Percentiles rank a stretch among this genome's conserved stretches.
Conservation (phyloP, 306 rosid species). For the Sphenostylis stenocarpa region DNA sequence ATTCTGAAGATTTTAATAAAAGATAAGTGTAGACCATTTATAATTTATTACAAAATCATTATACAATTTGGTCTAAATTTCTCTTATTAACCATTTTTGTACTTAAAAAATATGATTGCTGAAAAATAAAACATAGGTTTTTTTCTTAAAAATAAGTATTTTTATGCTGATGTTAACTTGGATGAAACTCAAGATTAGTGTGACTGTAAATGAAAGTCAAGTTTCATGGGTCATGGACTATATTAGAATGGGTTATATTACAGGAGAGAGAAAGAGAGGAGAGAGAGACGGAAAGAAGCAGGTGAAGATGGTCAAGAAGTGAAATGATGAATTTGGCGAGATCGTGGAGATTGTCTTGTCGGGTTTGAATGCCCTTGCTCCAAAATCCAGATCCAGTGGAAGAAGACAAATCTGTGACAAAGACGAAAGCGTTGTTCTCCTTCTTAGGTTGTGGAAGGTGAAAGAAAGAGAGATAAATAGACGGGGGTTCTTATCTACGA, state of each 20-base stretch:
- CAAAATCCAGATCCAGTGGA: background rate
- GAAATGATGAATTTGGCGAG: constrained; percentile 34
- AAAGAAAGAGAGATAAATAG: background rate
- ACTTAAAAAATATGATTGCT: background rate
- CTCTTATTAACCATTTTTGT: background rate
- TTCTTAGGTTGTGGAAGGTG: background rate
- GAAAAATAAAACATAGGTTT: background rate
- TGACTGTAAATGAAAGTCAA: background rate
- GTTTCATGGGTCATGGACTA: background rate
- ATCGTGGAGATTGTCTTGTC: constrained; percentile 12
- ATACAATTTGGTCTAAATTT: background rate
- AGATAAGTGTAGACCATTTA: background rate
- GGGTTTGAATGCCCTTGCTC: background rate
- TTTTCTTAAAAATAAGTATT: background rate
- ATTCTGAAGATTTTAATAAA: too few species aligned
- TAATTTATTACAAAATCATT: too few species aligned
- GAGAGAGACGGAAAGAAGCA: background rate
- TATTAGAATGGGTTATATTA: background rate
- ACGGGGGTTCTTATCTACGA: background rate
- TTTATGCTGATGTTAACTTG: background rate
- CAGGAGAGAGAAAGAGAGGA: background rate
- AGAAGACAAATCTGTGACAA: constrained; percentile 34
- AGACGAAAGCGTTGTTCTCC: constrained; percentile 3
- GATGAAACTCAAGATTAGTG: background rate
- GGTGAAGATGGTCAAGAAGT: constrained; percentile 1